phyloP scores from a whole-genome alignment of 1,139 yeast species.

The Geotrichum reessii region DNA sequence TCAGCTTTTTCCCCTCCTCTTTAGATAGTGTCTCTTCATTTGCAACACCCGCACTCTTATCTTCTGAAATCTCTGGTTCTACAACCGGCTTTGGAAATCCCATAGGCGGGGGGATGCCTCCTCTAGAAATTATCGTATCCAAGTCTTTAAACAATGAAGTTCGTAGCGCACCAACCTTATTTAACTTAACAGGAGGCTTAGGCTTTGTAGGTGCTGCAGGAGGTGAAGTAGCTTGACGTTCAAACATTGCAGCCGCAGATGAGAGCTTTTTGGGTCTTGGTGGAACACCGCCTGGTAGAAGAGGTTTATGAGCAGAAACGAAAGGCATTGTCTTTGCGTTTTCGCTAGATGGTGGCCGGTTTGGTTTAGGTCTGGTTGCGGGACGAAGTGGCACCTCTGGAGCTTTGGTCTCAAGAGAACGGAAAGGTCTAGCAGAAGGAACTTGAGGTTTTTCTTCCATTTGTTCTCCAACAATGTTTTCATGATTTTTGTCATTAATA shows the following conservation, averaged over 20 bases:
- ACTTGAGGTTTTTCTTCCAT: neutral
- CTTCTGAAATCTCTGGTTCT: conserved; percentile 18
- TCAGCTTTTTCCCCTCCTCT: conserved; percentile 10
- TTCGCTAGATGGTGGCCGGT: neutral
- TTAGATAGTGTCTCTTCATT: conserved; percentile 9
- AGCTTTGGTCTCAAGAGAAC: neutral
- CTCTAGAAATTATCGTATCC: conserved; percentile 32
- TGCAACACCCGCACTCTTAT: conserved; percentile 5
- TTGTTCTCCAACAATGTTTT: neutral
- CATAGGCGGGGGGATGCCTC: conserved; percentile 31
- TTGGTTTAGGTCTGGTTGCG: neutral
- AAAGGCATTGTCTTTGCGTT: neutral
- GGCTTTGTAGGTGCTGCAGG: conserved; percentile 17
- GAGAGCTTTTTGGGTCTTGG: conserved; percentile 12
- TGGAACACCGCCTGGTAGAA: conserved; percentile 11
- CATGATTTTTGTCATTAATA: neutral
- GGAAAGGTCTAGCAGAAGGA: conserved; percentile 5
- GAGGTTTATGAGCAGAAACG: conserved; percentile 11
- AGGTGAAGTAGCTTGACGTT: neutral
- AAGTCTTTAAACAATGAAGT: conserved; percentile 35
- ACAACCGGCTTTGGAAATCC: conserved; percentile 25
- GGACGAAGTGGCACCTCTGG: neutral
- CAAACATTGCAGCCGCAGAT: conserved; percentile 8
- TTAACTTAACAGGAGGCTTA: conserved; percentile 15
- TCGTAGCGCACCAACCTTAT: conserved; percentile 32